Base-by-base conservation (phyloP, 495 filamentous ascomycete species). In the Haplographium delicatum region DNA sequence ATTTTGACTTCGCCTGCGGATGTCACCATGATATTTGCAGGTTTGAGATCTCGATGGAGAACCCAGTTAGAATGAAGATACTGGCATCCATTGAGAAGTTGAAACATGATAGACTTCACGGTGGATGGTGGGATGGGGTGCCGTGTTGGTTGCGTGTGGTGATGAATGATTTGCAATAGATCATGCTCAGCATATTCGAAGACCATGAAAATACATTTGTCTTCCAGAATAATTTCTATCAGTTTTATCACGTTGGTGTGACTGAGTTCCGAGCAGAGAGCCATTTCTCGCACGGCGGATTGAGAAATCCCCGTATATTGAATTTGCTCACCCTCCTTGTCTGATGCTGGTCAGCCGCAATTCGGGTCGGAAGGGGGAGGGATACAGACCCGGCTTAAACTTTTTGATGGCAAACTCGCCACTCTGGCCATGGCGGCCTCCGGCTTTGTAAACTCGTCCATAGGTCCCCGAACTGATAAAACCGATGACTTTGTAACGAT, bases 381-480 rank as follows among this genome's bases (percentile, higher is more conserved):
- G 10, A n/a, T 5, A 44, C 40, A 15, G 43, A 61, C 58, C 58
- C 20, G 93, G 93, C 71, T 99, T 99, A 82, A 99, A 99, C 82
- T 96, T 96, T 68, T 97, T 97, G 70, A 97, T 97, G 46, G 91
- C 91, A 65, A 94, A 95, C 61, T 94, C 90, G 53, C 86, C 89
- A 2, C 67, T 59, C 53, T 74, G 73, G 51, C 71, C 73, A 68
- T 91, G 83, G 58, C 83, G 85, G 56, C 88, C 85, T 11, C 85
- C 67, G 16, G 93, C 93, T 64, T 97, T 99, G 78, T 97, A 99
- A 10, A 99, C 93, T 3, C 91, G 83, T 22, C 93, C 93, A 80
- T 99, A 99, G n/a, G 93, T 99, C 30, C 93, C 93, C 56, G 88
- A 95, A 61, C 87, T 93, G 61, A 97, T 99, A 76, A 99, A 99